Evolutionary conservation across 176 grass and related monocot species (phyloP).

Genomic region (Cymbopogon citratus): DNA sequence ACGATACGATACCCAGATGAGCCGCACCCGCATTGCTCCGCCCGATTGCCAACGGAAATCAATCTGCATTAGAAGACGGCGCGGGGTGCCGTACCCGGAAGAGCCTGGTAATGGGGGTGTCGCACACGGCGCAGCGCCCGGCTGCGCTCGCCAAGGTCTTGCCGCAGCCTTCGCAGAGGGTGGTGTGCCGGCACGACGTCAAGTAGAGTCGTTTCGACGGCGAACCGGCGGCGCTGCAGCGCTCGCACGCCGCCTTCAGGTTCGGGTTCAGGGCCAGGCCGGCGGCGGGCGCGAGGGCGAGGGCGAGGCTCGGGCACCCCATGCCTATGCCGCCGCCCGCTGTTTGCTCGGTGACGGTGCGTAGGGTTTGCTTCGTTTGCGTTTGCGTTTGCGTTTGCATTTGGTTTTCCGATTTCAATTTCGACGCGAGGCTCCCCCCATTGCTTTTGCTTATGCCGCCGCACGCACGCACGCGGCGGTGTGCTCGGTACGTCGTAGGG

Average conservation of each 20-base stretch:
- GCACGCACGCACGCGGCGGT: no score
- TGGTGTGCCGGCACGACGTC: slow-evolving; percentile 65
- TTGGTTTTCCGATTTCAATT: not conserved
- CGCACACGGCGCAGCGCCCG: slow-evolving; percentile 47
- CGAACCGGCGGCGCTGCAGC: slow-evolving; percentile 37
- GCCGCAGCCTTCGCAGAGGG: slow-evolving; percentile 64
- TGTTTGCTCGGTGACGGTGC: not conserved
- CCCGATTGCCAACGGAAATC: not conserved
- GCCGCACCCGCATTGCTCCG: not conserved
- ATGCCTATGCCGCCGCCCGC: not conserved
- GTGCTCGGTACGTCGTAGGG: no score
- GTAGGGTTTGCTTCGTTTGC: slow-evolving; percentile 31
- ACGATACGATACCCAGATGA: not conserved
- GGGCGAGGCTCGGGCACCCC: no score
- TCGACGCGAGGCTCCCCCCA: no score
- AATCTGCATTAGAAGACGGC: not conserved
- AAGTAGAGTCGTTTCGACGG: slow-evolving; percentile 55
- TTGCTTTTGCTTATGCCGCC: no score
- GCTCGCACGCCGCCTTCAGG: slow-evolving; percentile 63
- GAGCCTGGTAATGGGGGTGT: slow-evolving; percentile 52
- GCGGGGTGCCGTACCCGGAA: slow-evolving; percentile 47
- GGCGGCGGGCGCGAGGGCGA: not conserved
- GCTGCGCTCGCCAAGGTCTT: slow-evolving; percentile 38
- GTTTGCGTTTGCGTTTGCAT: no score
- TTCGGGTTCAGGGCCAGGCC: slow-evolving; percentile 27